Evolutionary conservation across 768 basidiomycete genomes (phyloP).

Genomic region (Dentipellis fragilis): DNA sequence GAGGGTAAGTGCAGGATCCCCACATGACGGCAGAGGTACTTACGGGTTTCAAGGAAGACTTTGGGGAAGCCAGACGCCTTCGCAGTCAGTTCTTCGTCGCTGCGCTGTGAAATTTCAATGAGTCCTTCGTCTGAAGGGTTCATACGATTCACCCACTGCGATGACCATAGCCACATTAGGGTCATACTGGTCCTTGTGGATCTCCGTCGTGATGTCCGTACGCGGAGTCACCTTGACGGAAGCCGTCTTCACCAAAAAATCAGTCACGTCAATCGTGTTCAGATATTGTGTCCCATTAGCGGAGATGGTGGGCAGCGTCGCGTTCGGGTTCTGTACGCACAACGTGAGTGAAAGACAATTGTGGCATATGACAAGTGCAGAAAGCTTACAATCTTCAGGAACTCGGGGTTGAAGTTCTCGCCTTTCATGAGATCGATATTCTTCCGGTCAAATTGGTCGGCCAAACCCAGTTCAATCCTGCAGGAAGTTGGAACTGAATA

Average conservation of each 20-base stretch:
- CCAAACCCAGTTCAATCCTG: slow-evolving; percentile 33
- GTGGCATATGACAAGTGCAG: too few species aligned
- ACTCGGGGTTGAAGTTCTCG: slow-evolving; percentile 37
- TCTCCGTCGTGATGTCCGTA: background rate
- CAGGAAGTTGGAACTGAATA: background rate
- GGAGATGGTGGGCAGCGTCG: background rate
- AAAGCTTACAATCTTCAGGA: slow-evolving; percentile 32
- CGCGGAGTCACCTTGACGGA: background rate
- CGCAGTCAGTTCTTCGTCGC: background rate
- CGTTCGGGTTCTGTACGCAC: background rate
- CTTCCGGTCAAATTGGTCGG: slow-evolving; percentile 26
- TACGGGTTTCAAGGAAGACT: background rate
- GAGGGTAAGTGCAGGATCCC: too few species aligned
- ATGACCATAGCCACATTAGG: background rate
- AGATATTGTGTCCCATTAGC: background rate
- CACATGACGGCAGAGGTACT: too few species aligned
- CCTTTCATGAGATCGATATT: slow-evolving; percentile 34
- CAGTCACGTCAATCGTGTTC: background rate
- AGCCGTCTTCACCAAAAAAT: background rate
- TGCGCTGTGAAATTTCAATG: background rate
- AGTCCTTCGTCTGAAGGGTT: background rate
- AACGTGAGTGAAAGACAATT: background rate
- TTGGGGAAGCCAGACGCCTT: background rate
- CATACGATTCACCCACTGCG: background rate
- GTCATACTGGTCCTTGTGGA: background rate